Conservation (phyloP, 2,329 filamentous ascomycete genomes). For the Colletotrichum spaethianum region DNA sequence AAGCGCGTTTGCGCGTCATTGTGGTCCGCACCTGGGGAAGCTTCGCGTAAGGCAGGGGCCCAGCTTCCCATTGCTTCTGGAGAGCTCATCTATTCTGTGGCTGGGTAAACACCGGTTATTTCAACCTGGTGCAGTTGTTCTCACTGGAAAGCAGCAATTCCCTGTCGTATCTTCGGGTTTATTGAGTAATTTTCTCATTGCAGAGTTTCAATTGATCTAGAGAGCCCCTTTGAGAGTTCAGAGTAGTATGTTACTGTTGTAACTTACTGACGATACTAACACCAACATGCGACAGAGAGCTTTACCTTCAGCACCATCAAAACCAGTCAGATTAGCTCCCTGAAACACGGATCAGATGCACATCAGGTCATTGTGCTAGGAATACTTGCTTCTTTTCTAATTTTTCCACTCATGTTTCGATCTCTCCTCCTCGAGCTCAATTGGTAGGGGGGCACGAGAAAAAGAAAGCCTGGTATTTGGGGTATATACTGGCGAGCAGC, state of each 20-base stretch:
- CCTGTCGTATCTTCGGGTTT: background rate
- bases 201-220: no score
- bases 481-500: background rate
- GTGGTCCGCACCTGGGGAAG: background rate
- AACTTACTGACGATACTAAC: background rate
- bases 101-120: background rate
- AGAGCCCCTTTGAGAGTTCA: no score
- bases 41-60: background rate
- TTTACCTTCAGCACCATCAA: no score
- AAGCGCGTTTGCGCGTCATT: slow-evolving; percentile 22
- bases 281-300: background rate
- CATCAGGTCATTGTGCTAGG: background rate
- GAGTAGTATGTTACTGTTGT: background rate
- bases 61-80: slow-evolving; percentile 14
- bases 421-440: background rate
- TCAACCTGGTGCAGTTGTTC: background rate
- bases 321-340: background rate
- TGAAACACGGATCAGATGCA: background rate
- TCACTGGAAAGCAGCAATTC: background rate
- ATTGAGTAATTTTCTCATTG: background rate
- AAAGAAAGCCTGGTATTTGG: background rate
- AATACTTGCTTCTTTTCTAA: background rate
- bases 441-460: background rate
- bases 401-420: background rate
- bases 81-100: background rate